Evolutionary conservation across 2,329 filamentous ascomycete genomes (phyloP).

Genomic region (Fusarium brevicatenulatum): DNA sequence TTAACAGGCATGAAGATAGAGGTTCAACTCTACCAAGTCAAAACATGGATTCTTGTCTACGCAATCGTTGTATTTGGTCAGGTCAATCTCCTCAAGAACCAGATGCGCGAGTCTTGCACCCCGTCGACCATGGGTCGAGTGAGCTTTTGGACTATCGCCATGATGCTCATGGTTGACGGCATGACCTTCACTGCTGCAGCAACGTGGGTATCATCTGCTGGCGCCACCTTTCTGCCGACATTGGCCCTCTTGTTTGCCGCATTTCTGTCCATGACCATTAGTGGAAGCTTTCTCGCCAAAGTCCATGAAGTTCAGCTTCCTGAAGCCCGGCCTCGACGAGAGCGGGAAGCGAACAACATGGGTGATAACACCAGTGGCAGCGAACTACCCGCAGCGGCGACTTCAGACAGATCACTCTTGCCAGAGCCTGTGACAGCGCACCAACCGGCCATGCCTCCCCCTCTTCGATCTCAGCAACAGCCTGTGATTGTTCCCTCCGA

Average conservation of each 20-base stretch:
- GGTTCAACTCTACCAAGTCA: constrained; percentile 65
- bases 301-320: constrained; percentile 67
- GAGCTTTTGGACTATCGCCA: constrained; percentile 70
- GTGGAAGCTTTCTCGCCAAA: constrained; percentile 67
- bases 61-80: constrained; percentile 69
- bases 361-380: constrained; percentile 32
- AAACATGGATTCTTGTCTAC: constrained; percentile 67
- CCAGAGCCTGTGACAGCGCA: constrained; percentile 55
- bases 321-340: constrained; percentile 64
- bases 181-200: constrained; percentile 67
- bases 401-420: constrained; percentile 48
- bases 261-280: constrained; percentile 67
- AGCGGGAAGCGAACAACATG: constrained; percentile 37
- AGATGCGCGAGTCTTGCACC: constrained; percentile 74
- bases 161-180: constrained; percentile 72
- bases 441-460: constrained; percentile 30
- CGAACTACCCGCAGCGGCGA: constrained; percentile 37
- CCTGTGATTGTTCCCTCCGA: constrained; percentile 72
- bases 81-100: constrained; percentile 68
- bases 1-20: constrained; percentile 70
- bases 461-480: constrained; percentile 35
- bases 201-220: constrained; percentile 65
- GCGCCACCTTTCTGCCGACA: constrained; percentile 66
- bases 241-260: constrained; percentile 62
- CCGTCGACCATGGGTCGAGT: constrained; percentile 74